A percentile compares a stretch with the other conserved stretches of the same genome.
Evolutionary conservation across 148 eudicot genomes (phyloP).

Genomic region (Persicaria maculosa): DNA sequence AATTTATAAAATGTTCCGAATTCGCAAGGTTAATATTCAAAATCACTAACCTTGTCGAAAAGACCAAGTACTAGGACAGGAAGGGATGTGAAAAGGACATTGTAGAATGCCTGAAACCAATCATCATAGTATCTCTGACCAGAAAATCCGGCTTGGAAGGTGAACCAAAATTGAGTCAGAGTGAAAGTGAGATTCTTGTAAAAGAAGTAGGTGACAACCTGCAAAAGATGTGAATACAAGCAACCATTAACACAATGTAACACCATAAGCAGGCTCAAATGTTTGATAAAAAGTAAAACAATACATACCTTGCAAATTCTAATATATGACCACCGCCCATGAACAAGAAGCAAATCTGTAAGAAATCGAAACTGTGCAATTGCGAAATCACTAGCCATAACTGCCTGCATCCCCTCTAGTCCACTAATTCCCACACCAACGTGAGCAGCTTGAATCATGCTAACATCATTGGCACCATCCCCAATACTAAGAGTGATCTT

Average conservation of each 20-base stretch:
- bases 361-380: slow-evolving; percentile 95
- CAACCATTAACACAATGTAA: slow-evolving; percentile 5
- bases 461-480: slow-evolving; percentile 90
- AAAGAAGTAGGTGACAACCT: slow-evolving; percentile 89
- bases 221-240: slow-evolving; percentile 21
- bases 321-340: slow-evolving; percentile 97
- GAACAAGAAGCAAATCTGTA: slow-evolving; percentile 90
- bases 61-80: slow-evolving; percentile 90
- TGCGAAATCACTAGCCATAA: slow-evolving; percentile 99
- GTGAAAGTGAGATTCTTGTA: slow-evolving; percentile 96
- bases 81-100: slow-evolving; percentile 82
- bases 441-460: slow-evolving; percentile 99
- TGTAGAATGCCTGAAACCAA: slow-evolving; percentile 95
- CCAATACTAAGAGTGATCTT: slow-evolving; percentile 90
- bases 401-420: slow-evolving; percentile 98
- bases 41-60: slow-evolving; percentile 67
- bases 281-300: neutral
- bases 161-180: slow-evolving; percentile 95
- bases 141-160: slow-evolving; percentile 84
- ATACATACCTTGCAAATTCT: slow-evolving; percentile 79
- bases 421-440: slow-evolving; percentile 99
- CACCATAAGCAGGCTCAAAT: neutral
- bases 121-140: slow-evolving; percentile 98
- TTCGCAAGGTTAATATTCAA: neutral
- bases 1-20: neutral